Evolutionary conservation across 140 eudicot species (phyloP), one percentile per base, ranked within the genome.

Genomic region (Erigeron philadelphicus): DNA sequence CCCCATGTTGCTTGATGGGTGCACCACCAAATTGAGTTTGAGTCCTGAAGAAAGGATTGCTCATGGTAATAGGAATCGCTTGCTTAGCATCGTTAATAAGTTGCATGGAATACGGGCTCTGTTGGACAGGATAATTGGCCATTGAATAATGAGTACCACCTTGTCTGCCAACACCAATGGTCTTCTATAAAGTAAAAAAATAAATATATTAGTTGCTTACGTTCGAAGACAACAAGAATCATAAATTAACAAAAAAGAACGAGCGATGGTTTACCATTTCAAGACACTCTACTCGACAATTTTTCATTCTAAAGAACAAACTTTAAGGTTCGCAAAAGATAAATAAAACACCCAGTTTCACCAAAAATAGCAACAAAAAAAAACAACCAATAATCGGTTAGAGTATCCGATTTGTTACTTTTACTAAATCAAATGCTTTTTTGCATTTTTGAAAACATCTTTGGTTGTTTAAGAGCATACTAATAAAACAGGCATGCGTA

Each of bases 21-120:
- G 85, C 78, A 80, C 78, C 79, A 72, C 72, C 49, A 67, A 81
- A 81, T 43, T 85, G 86, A 52, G 82, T 48, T 43, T 85, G 86
- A 52, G 82, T 48, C 74, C 82, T 77, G 55, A 79, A 76, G 71
- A 79, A 81, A 7, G 86, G 85, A 41, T 69, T 52, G 71, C 63
- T 85, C 82, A 76, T 59, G 19, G 73, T 44, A 43, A 75, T 58
- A 55, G 90, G 73, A 67, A 72, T 67, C 40, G 75, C 78, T 67
- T 75, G 81, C 81, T 80, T 81, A 61, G 73, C 78, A 73, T 79
- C 85, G 50, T 61, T 80, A 63, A 75, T 50, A 54, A 71, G 73
- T 59, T 68, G 83, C 76, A 74, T 19, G 18, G 77, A n/a, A 48
- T 71, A 79, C 35, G 71, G 80, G 71, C 63, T 80, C 90, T 82